phyloP scores from a whole-genome alignment of 2,329 filamentous ascomycete species.

The Hirsutella thompsonii region DNA sequence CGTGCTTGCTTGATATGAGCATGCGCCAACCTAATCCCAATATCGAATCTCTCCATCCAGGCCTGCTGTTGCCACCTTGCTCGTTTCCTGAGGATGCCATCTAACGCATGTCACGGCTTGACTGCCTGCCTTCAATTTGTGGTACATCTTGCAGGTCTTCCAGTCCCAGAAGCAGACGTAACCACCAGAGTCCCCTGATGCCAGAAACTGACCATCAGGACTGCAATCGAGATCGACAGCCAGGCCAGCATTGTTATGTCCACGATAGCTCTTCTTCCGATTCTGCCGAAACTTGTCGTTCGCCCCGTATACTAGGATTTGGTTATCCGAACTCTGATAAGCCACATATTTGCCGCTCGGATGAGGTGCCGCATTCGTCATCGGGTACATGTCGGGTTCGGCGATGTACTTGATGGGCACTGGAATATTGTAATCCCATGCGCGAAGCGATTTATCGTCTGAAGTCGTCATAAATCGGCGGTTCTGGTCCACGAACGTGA shows the following conservation, averaged over 20 bases:
- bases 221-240: conserved; percentile 81
- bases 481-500: conserved; percentile 90
- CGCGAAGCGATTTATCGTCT: conserved; percentile 89
- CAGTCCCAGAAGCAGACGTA: conserved; percentile 97
- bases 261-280: conserved; percentile 89
- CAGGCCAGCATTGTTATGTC: conserved; percentile 91
- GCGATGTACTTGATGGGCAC: conserved; percentile 98
- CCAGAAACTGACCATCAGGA: conserved; percentile 85
- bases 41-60: conserved; percentile 80
- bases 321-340: conserved; percentile 89
- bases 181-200: conserved; percentile 74
- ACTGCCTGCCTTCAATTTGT: conserved; percentile 82
- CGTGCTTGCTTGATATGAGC: no score
- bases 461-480: conserved; percentile 95
- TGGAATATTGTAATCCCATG: conserved; percentile 97
- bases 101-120: conserved; percentile 73
- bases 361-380: conserved; percentile 75
- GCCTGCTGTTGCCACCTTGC: conserved; percentile 84
- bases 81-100: conserved; percentile 97
- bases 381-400: conserved; percentile 94
- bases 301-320: conserved; percentile 88
- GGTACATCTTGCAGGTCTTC: conserved; percentile 99
- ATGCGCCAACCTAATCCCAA: conserved; percentile 57
- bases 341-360: conserved; percentile 89
- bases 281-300: conserved; percentile 96